These are phyloP conservation scores for Suillus discolor DNA, from an alignment of 768 basidiomycete genomes.

Conservation along the genomic window DNA sequence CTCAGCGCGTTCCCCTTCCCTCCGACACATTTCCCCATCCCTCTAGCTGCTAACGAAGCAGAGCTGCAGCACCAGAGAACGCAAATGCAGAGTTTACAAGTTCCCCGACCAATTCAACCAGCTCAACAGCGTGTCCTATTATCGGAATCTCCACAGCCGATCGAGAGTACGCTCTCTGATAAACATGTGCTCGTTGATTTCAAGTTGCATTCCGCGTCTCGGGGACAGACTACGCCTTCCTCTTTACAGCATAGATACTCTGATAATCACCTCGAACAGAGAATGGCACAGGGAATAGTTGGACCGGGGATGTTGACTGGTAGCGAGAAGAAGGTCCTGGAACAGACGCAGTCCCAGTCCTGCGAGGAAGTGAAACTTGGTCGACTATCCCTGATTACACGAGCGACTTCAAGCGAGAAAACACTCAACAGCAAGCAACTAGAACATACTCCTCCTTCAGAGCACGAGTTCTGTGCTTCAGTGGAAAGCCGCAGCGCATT, in stretches of 20 bases:
- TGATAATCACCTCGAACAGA: not conserved
- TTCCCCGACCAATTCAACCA: conserved; percentile 14
- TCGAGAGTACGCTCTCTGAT: conserved; percentile 12
- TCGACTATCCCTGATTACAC: conserved; percentile 27
- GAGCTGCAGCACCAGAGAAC: conserved; percentile 29
- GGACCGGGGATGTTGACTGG: not conserved
- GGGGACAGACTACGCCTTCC: conserved; percentile 10
- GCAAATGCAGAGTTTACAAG: conserved; percentile 25
- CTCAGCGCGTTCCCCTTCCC: conserved; percentile 75
- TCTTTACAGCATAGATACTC: conserved; percentile 10
- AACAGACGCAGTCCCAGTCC: not conserved
- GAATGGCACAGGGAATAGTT: not conserved
- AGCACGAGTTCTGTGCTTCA: conserved; percentile 38
- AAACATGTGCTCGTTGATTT: conserved; percentile 3
- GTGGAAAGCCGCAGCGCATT: conserved; percentile 19
- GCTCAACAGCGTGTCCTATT: conserved; percentile 13
- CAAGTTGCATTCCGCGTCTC: conserved; percentile 13
- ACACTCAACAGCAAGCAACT: conserved; percentile 22
- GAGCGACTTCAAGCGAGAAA: conserved; percentile 19
- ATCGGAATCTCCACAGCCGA: conserved; percentile 25
- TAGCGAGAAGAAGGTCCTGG: conserved; percentile 3
- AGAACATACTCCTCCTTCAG: conserved; percentile 17
- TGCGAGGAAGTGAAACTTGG: conserved; percentile 16
- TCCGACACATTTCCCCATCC: conserved; percentile 71
- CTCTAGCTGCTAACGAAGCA: conserved; percentile 37